Conservation (phyloP, 1,284 basidiomycete species). For the Inonotus obliquus region DNA sequence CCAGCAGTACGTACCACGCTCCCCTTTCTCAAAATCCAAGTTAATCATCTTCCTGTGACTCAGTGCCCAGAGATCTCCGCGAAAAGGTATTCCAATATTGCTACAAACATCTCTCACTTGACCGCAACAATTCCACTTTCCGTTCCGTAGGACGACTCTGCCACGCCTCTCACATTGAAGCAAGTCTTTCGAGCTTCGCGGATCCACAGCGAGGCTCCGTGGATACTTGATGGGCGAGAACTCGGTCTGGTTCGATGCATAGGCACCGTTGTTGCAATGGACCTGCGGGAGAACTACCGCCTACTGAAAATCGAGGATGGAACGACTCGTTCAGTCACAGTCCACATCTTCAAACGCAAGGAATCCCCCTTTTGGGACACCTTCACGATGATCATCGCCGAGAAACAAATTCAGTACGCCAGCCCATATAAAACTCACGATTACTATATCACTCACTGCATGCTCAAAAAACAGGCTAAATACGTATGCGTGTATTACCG, state of each 20-base stretch:
- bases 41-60: background rate
- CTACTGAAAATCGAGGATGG: conserved; percentile 3
- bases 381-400: background rate
- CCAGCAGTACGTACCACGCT: background rate
- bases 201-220: background rate
- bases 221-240: background rate
- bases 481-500: background rate
- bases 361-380: background rate
- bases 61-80: background rate
- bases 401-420: background rate
- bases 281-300: background rate
- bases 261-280: background rate
- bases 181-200: conserved; percentile 1
- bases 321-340: background rate
- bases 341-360: background rate
- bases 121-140: background rate
- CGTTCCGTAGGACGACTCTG: background rate
- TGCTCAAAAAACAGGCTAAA: background rate
- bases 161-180: conserved; percentile 1
- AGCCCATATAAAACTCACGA: background rate
- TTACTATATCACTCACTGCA: background rate
- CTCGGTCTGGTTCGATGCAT: background rate
- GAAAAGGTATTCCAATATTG: too few species aligned
- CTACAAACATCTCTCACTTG: background rate
- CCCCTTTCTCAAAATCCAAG: background rate